These are phyloP conservation scores for Yarrowia divulgata DNA, from an alignment of 805 yeast species.

Conservation along the genomic window DNA sequence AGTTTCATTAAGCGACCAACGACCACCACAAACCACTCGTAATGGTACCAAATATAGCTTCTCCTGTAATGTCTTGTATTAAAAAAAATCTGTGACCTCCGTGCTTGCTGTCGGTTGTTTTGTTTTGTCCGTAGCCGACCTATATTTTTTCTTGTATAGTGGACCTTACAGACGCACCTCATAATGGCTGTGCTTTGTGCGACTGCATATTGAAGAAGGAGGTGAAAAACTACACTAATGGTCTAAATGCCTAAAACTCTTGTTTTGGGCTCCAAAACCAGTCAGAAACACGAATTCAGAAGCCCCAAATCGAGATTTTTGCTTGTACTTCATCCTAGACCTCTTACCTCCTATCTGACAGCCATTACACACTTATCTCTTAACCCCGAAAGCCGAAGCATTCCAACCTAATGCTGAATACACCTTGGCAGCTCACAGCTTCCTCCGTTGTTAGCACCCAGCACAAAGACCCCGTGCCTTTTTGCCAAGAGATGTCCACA, in stretches of 20 bases:
- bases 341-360: too few relatives aligned
- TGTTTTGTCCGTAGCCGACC: slow-evolving; percentile 7
- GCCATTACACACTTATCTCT: not conserved
- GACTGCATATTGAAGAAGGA: not conserved
- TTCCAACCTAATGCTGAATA: slow-evolving; percentile 1
- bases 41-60: too few relatives aligned
- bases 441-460: slow-evolving; percentile 23
- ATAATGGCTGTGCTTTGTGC: not conserved
- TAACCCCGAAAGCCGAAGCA: slow-evolving; percentile 32
- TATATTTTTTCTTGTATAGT: not conserved
- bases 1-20: not conserved
- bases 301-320: too few relatives aligned
- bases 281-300: too few relatives aligned
- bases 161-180: not conserved
- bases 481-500: slow-evolving; percentile 29
- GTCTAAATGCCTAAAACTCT: too few relatives aligned
- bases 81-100: too few relatives aligned
- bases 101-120: not conserved
- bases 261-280: too few relatives aligned
- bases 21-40: too few relatives aligned
- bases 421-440: slow-evolving; percentile 19
- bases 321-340: too few relatives aligned
- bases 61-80: too few relatives aligned
- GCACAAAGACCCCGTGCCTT: slow-evolving; percentile 24
- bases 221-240: not conserved